phyloP scores from a whole-genome alignment of 257 asterid genomes.

The Ilex aquifolium region DNA sequence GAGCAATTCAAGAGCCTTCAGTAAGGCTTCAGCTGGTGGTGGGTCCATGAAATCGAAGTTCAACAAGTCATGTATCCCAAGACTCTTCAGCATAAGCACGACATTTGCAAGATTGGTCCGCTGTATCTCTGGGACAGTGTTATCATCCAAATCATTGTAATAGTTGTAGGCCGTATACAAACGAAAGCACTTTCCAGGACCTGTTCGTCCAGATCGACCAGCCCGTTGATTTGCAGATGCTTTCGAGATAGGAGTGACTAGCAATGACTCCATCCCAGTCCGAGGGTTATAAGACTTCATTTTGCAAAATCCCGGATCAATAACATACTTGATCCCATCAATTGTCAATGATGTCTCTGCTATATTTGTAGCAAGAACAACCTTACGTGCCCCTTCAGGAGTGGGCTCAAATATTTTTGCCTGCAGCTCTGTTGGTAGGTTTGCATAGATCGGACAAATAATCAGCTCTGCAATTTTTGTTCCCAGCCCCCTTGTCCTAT shows the following conservation, averaged over 20 bases:
- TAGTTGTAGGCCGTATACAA: conserved; percentile 72
- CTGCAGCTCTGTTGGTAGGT: conserved; percentile 60
- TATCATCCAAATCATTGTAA: conserved; percentile 76
- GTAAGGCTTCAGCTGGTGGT: conserved; percentile 88
- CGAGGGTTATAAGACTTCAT: conserved; percentile 92
- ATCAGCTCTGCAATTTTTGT: conserved; percentile 67
- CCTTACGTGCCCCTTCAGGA: conserved; percentile 74
- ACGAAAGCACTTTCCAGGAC: conserved; percentile 93
- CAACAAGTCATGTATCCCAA: conserved; percentile 80
- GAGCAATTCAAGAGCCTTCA: conserved; percentile 84
- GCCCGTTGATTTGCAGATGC: conserved; percentile 97
- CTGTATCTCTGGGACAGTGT: conserved; percentile 90
- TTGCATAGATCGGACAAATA: conserved; percentile 64
- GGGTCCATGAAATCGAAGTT: conserved; percentile 98
- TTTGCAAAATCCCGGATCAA: conserved; percentile 92
- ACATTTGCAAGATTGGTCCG: conserved; percentile 89
- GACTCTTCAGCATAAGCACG: conserved; percentile 88
- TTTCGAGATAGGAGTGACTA: conserved; percentile 80
- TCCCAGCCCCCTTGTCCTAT: conserved; percentile 60
- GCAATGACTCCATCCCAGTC: conserved; percentile 84
- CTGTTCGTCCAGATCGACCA: conserved; percentile 95
- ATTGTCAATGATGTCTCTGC: conserved; percentile 93
- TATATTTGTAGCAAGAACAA: conserved; percentile 60
- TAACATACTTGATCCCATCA: conserved; percentile 91
- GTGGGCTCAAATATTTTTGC: conserved; percentile 64